Base-by-base conservation (phyloP, 2,329 filamentous ascomycete species). In the Phialophora tarda region DNA sequence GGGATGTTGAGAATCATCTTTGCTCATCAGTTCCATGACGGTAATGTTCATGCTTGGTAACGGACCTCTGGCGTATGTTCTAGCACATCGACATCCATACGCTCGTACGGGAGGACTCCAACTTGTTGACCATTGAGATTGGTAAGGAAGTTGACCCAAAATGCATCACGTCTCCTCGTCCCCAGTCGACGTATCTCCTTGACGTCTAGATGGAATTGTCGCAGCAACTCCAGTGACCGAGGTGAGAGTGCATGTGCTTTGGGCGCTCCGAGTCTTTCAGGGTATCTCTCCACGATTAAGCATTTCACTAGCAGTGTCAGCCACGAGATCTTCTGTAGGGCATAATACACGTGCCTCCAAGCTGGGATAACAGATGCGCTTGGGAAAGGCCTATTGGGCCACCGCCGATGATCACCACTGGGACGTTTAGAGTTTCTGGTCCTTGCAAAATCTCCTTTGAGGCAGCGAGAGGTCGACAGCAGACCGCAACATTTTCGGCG, bases 131-230 rank as follows among this genome's bases (percentile, higher is more conserved):
- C 78, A 48, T 71, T 74, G 41, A 81, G 67, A 56, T 74, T 78
- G 0, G 78, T 80, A 11, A 80, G 68, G 56, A 80, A 80, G 63
- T 79, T 79, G 10, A 80, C 78, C 77, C 77, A 80, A 61, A 73
- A 77, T 0, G 77, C 78, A 72, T 80, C 78, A 64, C 61, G 72
- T 68, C 66, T 74, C 10, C 65, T 66, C 11, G 70, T 74, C 4
- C 78, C 74, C 21, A 79, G 57, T 3, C 65, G 71, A 23, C 66
- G 66, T 38, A 69, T 59, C n/a, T 58, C 44, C 38, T 73, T 73
- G 8, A 74, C 71, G 28, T 74, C 73, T 1, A 76, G 60, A 3
- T 72, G 69, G 32, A 72, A 74, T 41, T 75, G 74, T 14, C 72
- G 73, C 41, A 72, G 74, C 44, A 76, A 30, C 64, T 75, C 74